Percentiles rank a stretch among this genome's conserved stretches.
phyloP scores from a whole-genome alignment of 805 yeast species.

The Barnettozyma populi region DNA sequence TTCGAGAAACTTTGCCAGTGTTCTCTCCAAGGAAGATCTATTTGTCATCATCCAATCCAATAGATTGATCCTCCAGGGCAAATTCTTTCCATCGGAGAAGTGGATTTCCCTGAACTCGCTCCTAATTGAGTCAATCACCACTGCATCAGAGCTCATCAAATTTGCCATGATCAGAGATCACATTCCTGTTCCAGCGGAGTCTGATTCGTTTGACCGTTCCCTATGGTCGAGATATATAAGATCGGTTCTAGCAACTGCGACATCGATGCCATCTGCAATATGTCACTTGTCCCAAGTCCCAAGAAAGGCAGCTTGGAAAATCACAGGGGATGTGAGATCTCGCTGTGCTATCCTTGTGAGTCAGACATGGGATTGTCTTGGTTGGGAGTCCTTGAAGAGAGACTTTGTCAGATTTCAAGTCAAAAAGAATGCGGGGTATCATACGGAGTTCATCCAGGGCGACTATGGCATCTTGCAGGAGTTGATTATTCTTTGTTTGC shows the following conservation, averaged over 20 bases:
- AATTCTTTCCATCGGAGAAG: slow-evolving; percentile 58
- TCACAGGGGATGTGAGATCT: slow-evolving; percentile 59
- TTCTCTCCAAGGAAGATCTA: slow-evolving; percentile 38
- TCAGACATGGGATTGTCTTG: slow-evolving; percentile 70
- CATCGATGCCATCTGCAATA: slow-evolving; percentile 61
- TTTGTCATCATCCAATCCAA: slow-evolving; percentile 41
- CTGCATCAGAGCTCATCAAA: slow-evolving; percentile 47
- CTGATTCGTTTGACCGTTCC: slow-evolving; percentile 50
- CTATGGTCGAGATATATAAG: slow-evolving; percentile 67
- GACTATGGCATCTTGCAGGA: slow-evolving; percentile 60
- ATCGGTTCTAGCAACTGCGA: slow-evolving; percentile 51
- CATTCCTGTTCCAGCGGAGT: slow-evolving; percentile 44
- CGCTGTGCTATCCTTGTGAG: slow-evolving; percentile 50
- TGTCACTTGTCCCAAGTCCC: slow-evolving; percentile 72
- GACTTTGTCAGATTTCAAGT: slow-evolving; percentile 55
- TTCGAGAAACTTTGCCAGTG: slow-evolving; percentile 35
- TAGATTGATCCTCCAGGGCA: slow-evolving; percentile 45
- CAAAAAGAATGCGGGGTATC: slow-evolving; percentile 62
- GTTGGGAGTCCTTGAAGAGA: slow-evolving; percentile 52
- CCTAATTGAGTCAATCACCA: slow-evolving; percentile 49
- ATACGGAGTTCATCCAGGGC: slow-evolving; percentile 53
- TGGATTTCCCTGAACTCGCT: slow-evolving; percentile 70
- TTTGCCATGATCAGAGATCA: slow-evolving; percentile 44
- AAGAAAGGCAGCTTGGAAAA: slow-evolving; percentile 58
- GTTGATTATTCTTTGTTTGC: slow-evolving; percentile 62